Evolutionary conservation across 345 rosid species (phyloP).

Genomic region (Mangifera indica): DNA sequence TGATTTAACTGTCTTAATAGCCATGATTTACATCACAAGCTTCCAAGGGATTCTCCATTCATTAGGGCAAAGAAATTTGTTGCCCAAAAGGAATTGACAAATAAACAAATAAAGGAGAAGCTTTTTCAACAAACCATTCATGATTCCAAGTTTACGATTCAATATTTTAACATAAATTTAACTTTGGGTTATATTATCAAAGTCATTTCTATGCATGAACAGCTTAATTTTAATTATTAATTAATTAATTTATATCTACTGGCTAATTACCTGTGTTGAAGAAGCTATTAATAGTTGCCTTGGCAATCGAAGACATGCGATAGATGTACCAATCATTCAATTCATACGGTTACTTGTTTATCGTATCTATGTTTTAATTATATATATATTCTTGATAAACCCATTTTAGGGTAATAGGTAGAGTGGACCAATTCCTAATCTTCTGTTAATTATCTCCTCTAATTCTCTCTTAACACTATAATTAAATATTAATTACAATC

Average conservation of each 20-base stretch:
- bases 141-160: neutral
- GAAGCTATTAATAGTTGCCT: no score
- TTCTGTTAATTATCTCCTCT: constrained; percentile 15
- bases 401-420: constrained; percentile 21
- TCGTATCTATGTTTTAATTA: neutral
- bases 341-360: constrained; percentile 21
- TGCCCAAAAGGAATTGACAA: constrained; percentile 10
- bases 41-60: no score
- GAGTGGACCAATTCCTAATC: constrained; percentile 15
- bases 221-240: no score
- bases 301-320: no score
- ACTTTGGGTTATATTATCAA: constrained; percentile 6
- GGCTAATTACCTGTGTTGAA: no score
- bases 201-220: no score
- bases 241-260: no score
- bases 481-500: neutral
- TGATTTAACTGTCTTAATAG: neutral
- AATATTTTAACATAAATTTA: neutral
- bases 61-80: constrained; percentile 4
- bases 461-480: no score
- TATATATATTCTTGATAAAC: neutral
- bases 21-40: constrained; percentile 14
- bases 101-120: neutral
- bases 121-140: constrained; percentile 11
- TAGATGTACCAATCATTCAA: constrained; percentile 1